These are phyloP conservation scores for Tulasnella sp. DNA, from an alignment of 768 basidiomycete species.

Conservation along the genomic window DNA sequence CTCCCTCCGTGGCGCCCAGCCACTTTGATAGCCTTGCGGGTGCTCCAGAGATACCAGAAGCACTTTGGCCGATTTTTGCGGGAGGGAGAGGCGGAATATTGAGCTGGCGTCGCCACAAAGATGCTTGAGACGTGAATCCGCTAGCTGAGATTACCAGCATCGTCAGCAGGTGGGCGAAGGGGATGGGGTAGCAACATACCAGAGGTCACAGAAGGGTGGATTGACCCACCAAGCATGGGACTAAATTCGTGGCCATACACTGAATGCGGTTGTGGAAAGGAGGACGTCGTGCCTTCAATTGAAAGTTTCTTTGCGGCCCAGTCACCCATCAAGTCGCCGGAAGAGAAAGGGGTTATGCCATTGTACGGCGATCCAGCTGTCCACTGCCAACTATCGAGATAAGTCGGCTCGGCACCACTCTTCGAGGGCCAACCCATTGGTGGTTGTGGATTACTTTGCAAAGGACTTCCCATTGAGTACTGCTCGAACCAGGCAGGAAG, in stretches of 20 bases:
- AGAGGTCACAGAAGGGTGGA: neutral
- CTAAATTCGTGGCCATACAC: neutral
- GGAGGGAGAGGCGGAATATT: neutral
- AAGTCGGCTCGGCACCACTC: neutral
- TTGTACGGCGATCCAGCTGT: neutral
- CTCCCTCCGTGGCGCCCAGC: conserved; percentile 57
- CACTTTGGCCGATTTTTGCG: neutral
- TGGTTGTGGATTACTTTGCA: neutral
- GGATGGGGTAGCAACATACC: neutral
- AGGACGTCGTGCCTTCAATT: neutral
- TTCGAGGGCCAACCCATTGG: neutral
- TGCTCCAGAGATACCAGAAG: no score
- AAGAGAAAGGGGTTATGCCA: neutral
- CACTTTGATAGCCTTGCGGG: no score
- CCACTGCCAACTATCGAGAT: neutral
- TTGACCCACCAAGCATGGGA: neutral
- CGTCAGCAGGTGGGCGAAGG: neutral
- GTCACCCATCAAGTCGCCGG: neutral
- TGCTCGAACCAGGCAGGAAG: neutral
- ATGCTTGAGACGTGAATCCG: neutral
- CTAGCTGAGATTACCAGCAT: neutral
- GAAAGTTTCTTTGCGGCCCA: no score
- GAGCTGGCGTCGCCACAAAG: neutral
- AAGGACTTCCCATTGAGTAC: neutral
- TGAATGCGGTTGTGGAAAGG: neutral